phyloP scores from a whole-genome alignment of 2,329 filamentous ascomycete genomes.

The Emergomyces pasteurianus region DNA sequence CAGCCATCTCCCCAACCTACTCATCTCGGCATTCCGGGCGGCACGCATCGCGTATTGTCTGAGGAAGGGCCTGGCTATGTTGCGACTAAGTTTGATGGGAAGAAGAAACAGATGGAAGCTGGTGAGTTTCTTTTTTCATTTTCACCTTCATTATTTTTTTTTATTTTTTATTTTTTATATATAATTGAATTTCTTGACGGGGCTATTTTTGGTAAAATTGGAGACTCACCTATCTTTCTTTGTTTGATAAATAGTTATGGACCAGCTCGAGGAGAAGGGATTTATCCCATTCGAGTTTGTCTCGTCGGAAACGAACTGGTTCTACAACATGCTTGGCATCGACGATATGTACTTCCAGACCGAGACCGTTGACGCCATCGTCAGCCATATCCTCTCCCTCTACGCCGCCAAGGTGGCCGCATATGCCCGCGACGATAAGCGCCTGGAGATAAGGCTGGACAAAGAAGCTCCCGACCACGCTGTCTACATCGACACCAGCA shows the following conservation, averaged over 20 bases:
- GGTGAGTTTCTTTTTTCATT: constrained; percentile 38
- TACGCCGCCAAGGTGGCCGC: constrained; percentile 96
- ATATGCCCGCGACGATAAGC: constrained; percentile 84
- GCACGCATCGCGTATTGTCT: constrained; percentile 59
- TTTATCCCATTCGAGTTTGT: constrained; percentile 80
- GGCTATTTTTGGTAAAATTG: too few relatives aligned
- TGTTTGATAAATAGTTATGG: constrained; percentile 52
- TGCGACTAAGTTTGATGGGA: constrained; percentile 86
- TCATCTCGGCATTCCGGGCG: constrained; percentile 61
- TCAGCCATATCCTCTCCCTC: constrained; percentile 87
- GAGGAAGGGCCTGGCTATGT: constrained; percentile 90
- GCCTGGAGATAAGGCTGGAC: constrained; percentile 84
- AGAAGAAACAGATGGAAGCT: constrained; percentile 76
- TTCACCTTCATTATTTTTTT: neutral
- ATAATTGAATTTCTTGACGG: too few relatives aligned
- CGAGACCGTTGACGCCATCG: constrained; percentile 73
- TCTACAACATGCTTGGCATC: constrained; percentile 94
- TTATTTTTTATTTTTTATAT: too few relatives aligned
- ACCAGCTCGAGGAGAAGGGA: constrained; percentile 61
- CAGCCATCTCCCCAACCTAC: constrained; percentile 80
- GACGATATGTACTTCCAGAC: constrained; percentile 98
- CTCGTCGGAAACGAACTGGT: constrained; percentile 82
- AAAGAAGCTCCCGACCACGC: constrained; percentile 93
- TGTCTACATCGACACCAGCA: constrained; percentile 96
- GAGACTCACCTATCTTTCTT: constrained; percentile 18